A percentile compares a stretch with the other conserved stretches of the same genome.
phyloP scores from a whole-genome alignment of 371 early-diverging fungal species.

The Fennellomyces sp. region DNA sequence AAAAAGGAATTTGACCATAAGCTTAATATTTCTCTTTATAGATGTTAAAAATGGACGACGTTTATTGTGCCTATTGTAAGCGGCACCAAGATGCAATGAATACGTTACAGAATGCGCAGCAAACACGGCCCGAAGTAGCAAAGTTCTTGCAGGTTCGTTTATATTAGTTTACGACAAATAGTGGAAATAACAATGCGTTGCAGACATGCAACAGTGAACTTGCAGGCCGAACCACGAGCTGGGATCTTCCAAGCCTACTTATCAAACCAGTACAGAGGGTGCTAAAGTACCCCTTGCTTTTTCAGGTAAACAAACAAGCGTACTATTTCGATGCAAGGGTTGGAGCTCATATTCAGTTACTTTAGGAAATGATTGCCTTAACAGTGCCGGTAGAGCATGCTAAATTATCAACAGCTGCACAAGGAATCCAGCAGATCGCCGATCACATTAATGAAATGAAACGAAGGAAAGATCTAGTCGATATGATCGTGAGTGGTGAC shows the following conservation, averaged over 20 bases:
- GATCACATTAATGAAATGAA: slow-evolving; percentile 86
- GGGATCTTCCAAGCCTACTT: slow-evolving; percentile 79
- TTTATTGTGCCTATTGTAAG: slow-evolving; percentile 80
- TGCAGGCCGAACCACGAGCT: slow-evolving; percentile 71
- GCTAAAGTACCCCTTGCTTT: slow-evolving; percentile 81
- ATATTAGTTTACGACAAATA: neutral
- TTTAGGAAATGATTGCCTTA: slow-evolving; percentile 66
- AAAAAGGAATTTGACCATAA: neutral
- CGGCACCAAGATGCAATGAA: slow-evolving; percentile 69
- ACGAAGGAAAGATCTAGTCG: slow-evolving; percentile 81
- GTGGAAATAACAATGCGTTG: neutral
- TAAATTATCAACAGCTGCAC: slow-evolving; percentile 30
- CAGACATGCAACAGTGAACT: slow-evolving; percentile 54
- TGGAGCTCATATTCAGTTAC: too few relatives aligned
- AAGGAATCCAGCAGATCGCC: slow-evolving; percentile 67
- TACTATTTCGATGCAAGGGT: neutral
- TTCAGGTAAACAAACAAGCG: slow-evolving; percentile 44
- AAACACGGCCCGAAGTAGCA: slow-evolving; percentile 4
- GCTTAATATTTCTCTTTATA: slow-evolving; percentile 12
- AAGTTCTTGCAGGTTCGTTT: slow-evolving; percentile 10
- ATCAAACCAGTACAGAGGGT: slow-evolving; percentile 90
- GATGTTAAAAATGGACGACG: slow-evolving; percentile 56
- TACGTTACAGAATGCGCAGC: slow-evolving; percentile 31
- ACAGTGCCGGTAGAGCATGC: slow-evolving; percentile 26
- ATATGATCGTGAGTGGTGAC: slow-evolving; percentile 76